phyloP scores from a whole-genome alignment of 1,284 basidiomycete genomes.

The Cerrena zonata region DNA sequence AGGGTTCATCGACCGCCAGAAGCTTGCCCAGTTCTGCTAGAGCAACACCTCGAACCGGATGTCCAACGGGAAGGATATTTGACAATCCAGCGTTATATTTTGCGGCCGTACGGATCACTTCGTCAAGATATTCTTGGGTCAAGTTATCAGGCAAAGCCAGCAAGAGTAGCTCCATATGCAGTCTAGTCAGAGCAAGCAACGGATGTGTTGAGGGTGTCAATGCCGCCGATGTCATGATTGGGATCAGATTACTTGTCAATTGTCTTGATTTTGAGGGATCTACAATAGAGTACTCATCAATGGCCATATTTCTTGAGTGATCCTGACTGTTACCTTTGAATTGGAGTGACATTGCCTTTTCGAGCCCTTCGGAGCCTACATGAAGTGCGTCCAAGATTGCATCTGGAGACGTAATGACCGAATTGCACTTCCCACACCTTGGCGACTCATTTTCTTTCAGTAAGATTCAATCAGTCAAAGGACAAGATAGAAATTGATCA shows the following conservation, averaged over 20 bases:
- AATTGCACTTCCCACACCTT: conserved; percentile 58
- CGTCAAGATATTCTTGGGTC: conserved; percentile 54
- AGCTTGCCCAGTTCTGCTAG: conserved; percentile 79
- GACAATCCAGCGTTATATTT: conserved; percentile 53
- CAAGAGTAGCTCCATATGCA: conserved; percentile 65
- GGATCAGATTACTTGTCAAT: conserved; percentile 62
- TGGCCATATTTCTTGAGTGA: background rate
- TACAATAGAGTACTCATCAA: too few species aligned
- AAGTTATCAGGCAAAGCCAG: conserved; percentile 35
- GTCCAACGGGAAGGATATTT: conserved; percentile 55
- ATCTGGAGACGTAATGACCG: conserved; percentile 43
- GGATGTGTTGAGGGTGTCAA: conserved; percentile 66
- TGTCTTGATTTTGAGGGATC: conserved; percentile 52
- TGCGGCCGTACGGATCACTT: conserved; percentile 53
- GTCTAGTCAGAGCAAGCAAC: conserved; percentile 65
- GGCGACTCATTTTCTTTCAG: conserved; percentile 38
- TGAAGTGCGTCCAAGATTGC: conserved; percentile 55
- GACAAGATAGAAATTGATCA: background rate
- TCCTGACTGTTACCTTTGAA: conserved; percentile 46
- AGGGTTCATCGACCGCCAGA: conserved; percentile 67
- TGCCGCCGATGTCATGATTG: conserved; percentile 50
- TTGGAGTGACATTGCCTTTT: conserved; percentile 61
- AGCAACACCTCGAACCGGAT: conserved; percentile 75
- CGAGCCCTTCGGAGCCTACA: conserved; percentile 63
- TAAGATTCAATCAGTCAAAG: conserved; percentile 5